Conservation (phyloP, 768 basidiomycete species). For the Fomitopsis pulvina region DNA sequence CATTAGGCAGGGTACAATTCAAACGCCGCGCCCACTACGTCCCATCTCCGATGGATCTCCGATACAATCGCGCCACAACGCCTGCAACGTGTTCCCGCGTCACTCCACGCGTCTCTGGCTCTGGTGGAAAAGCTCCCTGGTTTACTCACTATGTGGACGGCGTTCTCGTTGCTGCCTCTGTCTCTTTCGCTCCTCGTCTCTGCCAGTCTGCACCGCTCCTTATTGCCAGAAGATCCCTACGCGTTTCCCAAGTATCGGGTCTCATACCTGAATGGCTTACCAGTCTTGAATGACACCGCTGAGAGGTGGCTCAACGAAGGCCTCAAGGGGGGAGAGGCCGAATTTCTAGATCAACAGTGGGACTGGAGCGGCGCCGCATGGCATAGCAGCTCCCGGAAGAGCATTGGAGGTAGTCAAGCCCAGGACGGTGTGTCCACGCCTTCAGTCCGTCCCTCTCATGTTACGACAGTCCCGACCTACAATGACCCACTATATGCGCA, state of each 20-base stretch:
- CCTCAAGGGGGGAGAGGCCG: slow-evolving; percentile 63
- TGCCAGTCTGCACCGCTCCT: slow-evolving; percentile 43
- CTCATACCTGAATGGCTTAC: slow-evolving; percentile 72
- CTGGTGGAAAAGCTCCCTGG: too few relatives aligned
- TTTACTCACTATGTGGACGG: slow-evolving; percentile 17
- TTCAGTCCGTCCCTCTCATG: slow-evolving; percentile 21
- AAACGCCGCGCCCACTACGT: neutral
- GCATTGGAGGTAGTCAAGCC: slow-evolving; percentile 51
- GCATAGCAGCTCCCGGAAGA: slow-evolving; percentile 38
- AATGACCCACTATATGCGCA: slow-evolving; percentile 17
- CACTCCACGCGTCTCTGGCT: neutral
- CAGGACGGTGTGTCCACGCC: slow-evolving; percentile 22
- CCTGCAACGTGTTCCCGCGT: slow-evolving; percentile 10
- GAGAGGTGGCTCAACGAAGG: slow-evolving; percentile 69
- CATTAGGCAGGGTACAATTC: neutral
- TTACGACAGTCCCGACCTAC: neutral
- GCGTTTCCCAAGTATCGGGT: slow-evolving; percentile 82
- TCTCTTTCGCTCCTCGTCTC: slow-evolving; percentile 23
- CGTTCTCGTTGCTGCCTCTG: slow-evolving; percentile 25
- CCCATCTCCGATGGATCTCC: slow-evolving; percentile 6
- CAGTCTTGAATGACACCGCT: slow-evolving; percentile 66
- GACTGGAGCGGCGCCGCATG: slow-evolving; percentile 28
- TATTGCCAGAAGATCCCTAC: slow-evolving; percentile 69
- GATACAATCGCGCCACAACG: slow-evolving; percentile 11
- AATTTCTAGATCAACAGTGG: slow-evolving; percentile 71